Conservation (phyloP, 768 basidiomycete genomes). For the Leucosporidium creatinivorum region DNA sequence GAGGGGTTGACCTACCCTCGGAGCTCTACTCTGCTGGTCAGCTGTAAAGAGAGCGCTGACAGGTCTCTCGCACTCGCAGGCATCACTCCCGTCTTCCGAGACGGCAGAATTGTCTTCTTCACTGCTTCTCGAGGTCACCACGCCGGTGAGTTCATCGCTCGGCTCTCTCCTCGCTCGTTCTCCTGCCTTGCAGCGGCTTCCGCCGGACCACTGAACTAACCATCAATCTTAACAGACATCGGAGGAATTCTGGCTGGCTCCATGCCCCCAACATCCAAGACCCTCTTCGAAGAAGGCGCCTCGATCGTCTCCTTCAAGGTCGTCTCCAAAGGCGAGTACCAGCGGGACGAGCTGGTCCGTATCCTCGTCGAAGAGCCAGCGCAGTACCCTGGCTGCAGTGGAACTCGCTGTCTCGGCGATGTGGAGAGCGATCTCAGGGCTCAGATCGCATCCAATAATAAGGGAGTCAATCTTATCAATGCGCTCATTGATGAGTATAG, state of each 20-base stretch:
- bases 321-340: constrained; percentile 71
- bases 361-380: constrained; percentile 77
- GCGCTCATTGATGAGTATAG: constrained; percentile 75
- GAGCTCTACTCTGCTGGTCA: too few relatives aligned
- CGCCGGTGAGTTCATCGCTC: constrained; percentile 53
- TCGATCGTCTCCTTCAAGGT: constrained; percentile 81
- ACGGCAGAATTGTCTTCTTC: constrained; percentile 43
- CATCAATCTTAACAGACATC: background rate
- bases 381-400: constrained; percentile 65
- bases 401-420: constrained; percentile 76
- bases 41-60: too few relatives aligned
- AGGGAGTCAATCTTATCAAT: constrained; percentile 41
- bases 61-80: constrained; percentile 82
- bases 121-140: constrained; percentile 83
- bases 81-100: constrained; percentile 78
- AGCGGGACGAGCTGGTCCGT: constrained; percentile 63
- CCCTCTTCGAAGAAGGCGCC: constrained; percentile 89
- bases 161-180: too few relatives aligned
- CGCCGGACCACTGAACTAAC: too few relatives aligned
- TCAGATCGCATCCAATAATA: constrained; percentile 90
- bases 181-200: too few relatives aligned
- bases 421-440: constrained; percentile 90
- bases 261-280: constrained; percentile 89
- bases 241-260: constrained; percentile 74
- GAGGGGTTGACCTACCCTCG: too few relatives aligned